Conservation (phyloP, 2,329 filamentous ascomycete species). For the Thelonectria rubi region DNA sequence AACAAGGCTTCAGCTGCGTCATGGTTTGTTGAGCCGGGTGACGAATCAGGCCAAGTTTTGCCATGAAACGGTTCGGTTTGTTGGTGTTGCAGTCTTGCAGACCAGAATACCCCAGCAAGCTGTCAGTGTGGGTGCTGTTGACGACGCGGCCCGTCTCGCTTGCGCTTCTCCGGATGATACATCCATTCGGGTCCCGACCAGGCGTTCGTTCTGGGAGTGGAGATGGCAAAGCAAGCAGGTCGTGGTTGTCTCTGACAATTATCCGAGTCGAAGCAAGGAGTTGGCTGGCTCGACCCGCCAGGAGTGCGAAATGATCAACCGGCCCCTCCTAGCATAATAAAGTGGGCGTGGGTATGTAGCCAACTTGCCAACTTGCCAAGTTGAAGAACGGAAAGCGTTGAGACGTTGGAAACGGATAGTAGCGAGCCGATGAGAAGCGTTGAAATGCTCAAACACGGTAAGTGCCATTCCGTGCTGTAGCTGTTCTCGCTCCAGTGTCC, state of each 20-base stretch:
- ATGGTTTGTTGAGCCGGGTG: background rate
- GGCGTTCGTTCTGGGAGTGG: constrained; percentile 11
- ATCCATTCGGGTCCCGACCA: constrained; percentile 12
- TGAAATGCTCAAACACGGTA: constrained; percentile 11
- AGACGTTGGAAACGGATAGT: constrained; percentile 1
- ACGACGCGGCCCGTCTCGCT: constrained; percentile 20
- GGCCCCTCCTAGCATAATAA: constrained; percentile 17
- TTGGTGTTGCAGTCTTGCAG: background rate
- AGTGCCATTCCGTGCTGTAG: constrained; percentile 3
- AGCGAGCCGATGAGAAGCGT: constrained; percentile 7
- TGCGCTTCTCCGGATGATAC: constrained; percentile 18
- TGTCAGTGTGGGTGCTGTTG: constrained; percentile 8
- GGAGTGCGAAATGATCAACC: constrained; percentile 22
- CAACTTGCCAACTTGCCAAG: background rate
- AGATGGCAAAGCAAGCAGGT: background rate
- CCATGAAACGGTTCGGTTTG: constrained; percentile 1
- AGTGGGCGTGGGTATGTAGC: constrained; percentile 4
- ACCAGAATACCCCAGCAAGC: background rate
- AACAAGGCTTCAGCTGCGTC: constrained; percentile 8
- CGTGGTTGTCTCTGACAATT: constrained; percentile 9
- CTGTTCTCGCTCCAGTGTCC: constrained; percentile 1
- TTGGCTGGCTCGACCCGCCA: constrained; percentile 11
- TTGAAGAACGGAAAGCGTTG: constrained; percentile 3
- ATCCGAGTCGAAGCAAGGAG: constrained; percentile 17
- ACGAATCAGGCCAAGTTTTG: constrained; percentile 2